Percentiles rank a stretch among this genome's conserved stretches.
phyloP scores from a whole-genome alignment of 768 basidiomycete genomes.

The Boletus sp. region DNA sequence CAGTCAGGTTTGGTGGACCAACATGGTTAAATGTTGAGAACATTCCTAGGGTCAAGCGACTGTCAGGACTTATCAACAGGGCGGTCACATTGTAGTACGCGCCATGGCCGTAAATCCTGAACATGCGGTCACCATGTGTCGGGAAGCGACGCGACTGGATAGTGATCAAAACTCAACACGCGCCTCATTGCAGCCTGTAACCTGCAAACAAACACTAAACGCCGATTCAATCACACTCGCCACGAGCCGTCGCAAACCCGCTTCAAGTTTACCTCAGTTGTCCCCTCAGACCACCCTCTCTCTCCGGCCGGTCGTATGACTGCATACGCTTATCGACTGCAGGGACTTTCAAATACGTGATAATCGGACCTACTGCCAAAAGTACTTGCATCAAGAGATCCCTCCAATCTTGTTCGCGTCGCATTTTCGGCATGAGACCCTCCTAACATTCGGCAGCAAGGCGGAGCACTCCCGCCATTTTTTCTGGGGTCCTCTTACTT shows the following conservation, averaged over 20 bases:
- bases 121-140: conserved; percentile 38
- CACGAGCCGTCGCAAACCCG: conserved; percentile 8
- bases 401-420: conserved; percentile 14
- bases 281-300: conserved; percentile 13
- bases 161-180: conserved; percentile 22
- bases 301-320: conserved; percentile 5
- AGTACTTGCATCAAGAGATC: conserved; percentile 9
- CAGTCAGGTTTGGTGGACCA: background rate
- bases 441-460: conserved; percentile 15
- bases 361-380: conserved; percentile 11
- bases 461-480: conserved; percentile 18
- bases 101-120: conserved; percentile 31
- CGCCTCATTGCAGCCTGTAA: conserved; percentile 34
- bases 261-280: conserved; percentile 32
- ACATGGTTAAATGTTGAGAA: conserved; percentile 6
- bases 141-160: conserved; percentile 26
- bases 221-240: conserved; percentile 22
- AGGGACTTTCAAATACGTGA: conserved; percentile 33
- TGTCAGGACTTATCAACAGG: conserved; percentile 13
- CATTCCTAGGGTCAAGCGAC: conserved; percentile 16
- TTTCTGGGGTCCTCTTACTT: conserved; percentile 36
- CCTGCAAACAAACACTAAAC: conserved; percentile 27
- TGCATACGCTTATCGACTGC: conserved; percentile 17
- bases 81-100: conserved; percentile 15
- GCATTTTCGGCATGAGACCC: conserved; percentile 21